Evolutionary conservation across 1,139 yeast species (phyloP).

Genomic region (Kodamaea fungicola): DNA sequence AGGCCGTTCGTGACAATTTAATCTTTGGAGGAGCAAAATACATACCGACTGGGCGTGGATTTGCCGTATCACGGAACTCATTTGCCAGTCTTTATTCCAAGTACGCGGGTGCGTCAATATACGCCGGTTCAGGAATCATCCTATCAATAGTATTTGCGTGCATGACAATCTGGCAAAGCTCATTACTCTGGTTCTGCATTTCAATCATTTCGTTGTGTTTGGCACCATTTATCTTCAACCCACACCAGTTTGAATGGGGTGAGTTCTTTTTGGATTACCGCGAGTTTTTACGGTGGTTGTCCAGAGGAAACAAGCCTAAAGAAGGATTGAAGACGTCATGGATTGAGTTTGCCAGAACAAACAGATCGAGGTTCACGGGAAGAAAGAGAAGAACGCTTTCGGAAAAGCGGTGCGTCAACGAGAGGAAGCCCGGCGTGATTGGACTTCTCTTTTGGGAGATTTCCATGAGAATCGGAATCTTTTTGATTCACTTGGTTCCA

Average conservation of each 20-base stretch:
- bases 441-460: slow-evolving; percentile 55
- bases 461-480: slow-evolving; percentile 43
- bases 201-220: slow-evolving; percentile 68
- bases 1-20: slow-evolving; percentile 63
- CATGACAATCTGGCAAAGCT: slow-evolving; percentile 69
- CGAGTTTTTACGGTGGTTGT: slow-evolving; percentile 63
- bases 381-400: slow-evolving; percentile 39
- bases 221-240: slow-evolving; percentile 81
- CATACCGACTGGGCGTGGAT: slow-evolving; percentile 82
- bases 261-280: slow-evolving; percentile 76
- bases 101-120: slow-evolving; percentile 62
- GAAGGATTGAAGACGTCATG: slow-evolving; percentile 48
- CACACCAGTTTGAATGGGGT: slow-evolving; percentile 72
- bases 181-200: slow-evolving; percentile 81
- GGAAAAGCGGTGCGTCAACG: slow-evolving; percentile 1
- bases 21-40: slow-evolving; percentile 82
- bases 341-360: slow-evolving; percentile 51
- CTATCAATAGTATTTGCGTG: slow-evolving; percentile 62
- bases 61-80: slow-evolving; percentile 67
- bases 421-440: slow-evolving; percentile 40
- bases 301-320: slow-evolving; percentile 55
- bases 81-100: slow-evolving; percentile 60
- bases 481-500: slow-evolving; percentile 49
- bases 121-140: slow-evolving; percentile 59
- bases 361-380: slow-evolving; percentile 66